These are phyloP conservation scores for Eustoma russellianum DNA, from an alignment of 257 asterid species.

Conservation along the genomic window DNA sequence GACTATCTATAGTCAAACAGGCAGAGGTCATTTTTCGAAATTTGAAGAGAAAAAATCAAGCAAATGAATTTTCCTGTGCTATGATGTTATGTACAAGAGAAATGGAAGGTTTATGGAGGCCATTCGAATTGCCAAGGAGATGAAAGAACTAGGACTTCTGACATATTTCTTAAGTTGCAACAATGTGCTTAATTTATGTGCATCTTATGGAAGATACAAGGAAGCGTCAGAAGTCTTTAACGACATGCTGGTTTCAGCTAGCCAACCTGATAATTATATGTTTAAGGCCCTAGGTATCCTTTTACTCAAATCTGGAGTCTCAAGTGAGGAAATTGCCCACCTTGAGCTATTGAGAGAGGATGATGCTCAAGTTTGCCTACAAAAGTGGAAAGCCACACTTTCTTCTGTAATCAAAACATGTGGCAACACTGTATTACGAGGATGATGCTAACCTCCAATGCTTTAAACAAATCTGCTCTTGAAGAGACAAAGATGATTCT, in stretches of 20 bases:
- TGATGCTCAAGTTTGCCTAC: constrained; percentile 42
- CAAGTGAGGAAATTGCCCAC: constrained; percentile 44
- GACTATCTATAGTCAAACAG: constrained; percentile 59
- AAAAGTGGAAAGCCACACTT: constrained; percentile 53
- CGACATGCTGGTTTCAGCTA: constrained; percentile 52
- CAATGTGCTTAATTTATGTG: constrained; percentile 60
- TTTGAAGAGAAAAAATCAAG: constrained; percentile 43
- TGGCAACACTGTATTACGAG: constrained; percentile 11
- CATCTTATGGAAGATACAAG: constrained; percentile 69
- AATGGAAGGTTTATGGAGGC: constrained; percentile 69
- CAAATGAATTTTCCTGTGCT: constrained; percentile 87
- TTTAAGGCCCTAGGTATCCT: constrained; percentile 58
- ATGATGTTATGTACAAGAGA: constrained; percentile 95
- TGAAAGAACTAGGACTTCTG: constrained; percentile 76
- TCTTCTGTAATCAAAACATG: constrained; percentile 37
- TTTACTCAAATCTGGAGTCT: constrained; percentile 73
- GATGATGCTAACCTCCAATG: no score
- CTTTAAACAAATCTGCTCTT: no score
- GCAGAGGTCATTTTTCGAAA: constrained; percentile 63
- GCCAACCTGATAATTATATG: constrained; percentile 66
- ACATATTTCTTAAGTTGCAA: constrained; percentile 72
- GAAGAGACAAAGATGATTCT: constrained; percentile 10
- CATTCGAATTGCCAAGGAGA: constrained; percentile 42
- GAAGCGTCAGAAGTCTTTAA: constrained; percentile 64
- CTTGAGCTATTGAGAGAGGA: constrained; percentile 45